Conservation (phyloP, 805 yeast species). For the Pichia membranifaciens region DNA sequence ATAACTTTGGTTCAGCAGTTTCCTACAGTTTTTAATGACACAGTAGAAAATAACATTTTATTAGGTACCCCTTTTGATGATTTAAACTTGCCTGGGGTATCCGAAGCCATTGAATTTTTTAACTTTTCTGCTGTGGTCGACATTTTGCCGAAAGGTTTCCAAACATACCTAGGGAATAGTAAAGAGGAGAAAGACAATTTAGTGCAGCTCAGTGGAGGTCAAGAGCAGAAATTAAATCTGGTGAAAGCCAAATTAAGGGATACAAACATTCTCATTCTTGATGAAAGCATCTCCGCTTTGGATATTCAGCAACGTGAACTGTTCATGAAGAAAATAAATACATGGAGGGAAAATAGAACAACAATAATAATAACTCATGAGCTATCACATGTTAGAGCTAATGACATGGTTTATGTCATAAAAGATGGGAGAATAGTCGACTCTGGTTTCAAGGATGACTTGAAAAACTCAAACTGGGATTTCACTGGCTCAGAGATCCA, state of each 20-base stretch:
- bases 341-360: constrained; percentile 62
- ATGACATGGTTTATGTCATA: constrained; percentile 54
- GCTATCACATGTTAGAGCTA: constrained; percentile 42
- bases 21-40: constrained; percentile 57
- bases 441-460: constrained; percentile 33
- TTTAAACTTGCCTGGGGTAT: constrained; percentile 24
- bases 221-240: constrained; percentile 73
- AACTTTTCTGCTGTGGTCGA: constrained; percentile 44
- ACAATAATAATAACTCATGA: constrained; percentile 85
- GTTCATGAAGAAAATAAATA: constrained; percentile 45
- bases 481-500: too few relatives aligned
- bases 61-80: constrained; percentile 15
- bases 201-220: constrained; percentile 78
- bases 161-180: constrained; percentile 39
- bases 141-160: constrained; percentile 47
- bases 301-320: constrained; percentile 46
- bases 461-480: constrained; percentile 15
- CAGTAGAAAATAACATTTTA: constrained; percentile 58
- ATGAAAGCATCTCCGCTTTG: constrained; percentile 81
- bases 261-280: constrained; percentile 71
- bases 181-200: not conserved
- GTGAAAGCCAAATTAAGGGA: constrained; percentile 78
- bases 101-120: constrained; percentile 48
- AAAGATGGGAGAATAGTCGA: constrained; percentile 53
- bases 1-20: constrained; percentile 72